These are phyloP conservation scores for Pseudogymnoascus sp. DNA, from an alignment of 2,329 filamentous ascomycete genomes.

Conservation along the genomic window DNA sequence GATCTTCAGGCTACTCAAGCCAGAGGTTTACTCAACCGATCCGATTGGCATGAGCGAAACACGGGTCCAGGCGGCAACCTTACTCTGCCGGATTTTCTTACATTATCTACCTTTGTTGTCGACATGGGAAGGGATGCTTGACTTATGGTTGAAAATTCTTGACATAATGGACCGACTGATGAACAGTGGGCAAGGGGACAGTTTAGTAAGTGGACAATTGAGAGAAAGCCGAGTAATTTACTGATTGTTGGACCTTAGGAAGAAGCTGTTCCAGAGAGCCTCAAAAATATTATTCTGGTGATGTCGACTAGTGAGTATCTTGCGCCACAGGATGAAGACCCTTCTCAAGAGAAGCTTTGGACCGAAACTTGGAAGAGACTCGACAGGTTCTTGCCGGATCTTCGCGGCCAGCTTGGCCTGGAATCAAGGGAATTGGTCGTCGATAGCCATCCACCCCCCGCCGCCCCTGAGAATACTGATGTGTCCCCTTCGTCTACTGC, in stretches of 20 bases:
- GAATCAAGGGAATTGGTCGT: conserved; percentile 28
- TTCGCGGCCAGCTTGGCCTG: conserved; percentile 47
- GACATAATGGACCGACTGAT: conserved; percentile 93
- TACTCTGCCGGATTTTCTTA: conserved; percentile 91
- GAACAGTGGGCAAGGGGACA: conserved; percentile 90
- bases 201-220: conserved; percentile 53
- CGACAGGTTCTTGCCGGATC: conserved; percentile 54
- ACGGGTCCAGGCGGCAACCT: conserved; percentile 77
- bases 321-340: conserved; percentile 55
- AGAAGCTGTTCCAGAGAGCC: conserved; percentile 87
- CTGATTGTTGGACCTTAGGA: conserved; percentile 44
- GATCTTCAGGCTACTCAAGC: conserved; percentile 78
- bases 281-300: conserved; percentile 93
- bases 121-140: conserved; percentile 80
- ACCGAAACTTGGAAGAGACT: conserved; percentile 57
- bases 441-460: neutral
- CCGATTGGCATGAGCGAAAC: conserved; percentile 93
- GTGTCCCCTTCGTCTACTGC: neutral
- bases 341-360: conserved; percentile 48
- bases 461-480: neutral
- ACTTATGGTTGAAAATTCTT: conserved; percentile 85
- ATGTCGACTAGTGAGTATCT: conserved; percentile 87
- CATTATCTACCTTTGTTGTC: conserved; percentile 82
- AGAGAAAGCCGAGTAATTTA: neutral
- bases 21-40: conserved; percentile 88